These are phyloP conservation scores for Penicillium janthinellum DNA, from an alignment of 2,329 filamentous ascomycete species.

Conservation along the genomic window DNA sequence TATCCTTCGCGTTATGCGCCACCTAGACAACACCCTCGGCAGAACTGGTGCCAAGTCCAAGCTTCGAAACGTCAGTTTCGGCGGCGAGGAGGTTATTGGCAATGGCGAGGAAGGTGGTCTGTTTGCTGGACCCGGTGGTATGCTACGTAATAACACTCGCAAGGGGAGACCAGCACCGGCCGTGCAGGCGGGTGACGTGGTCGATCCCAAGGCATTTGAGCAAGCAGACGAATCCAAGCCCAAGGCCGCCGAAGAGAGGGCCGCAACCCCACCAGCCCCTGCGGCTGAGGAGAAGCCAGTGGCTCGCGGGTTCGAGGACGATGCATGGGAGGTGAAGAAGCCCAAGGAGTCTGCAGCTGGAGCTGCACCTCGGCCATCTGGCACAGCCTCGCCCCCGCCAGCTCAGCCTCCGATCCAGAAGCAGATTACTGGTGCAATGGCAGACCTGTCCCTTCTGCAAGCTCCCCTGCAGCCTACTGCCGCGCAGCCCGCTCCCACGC, in stretches of 20 bases:
- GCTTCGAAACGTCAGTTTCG: constrained; percentile 57
- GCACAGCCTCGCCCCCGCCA: constrained; percentile 39
- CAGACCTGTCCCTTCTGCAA: constrained; percentile 66
- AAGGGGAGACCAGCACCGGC: constrained; percentile 86
- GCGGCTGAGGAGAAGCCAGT: constrained; percentile 53
- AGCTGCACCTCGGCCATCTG: constrained; percentile 27
- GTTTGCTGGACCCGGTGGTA: constrained; percentile 91
- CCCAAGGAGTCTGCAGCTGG: constrained; percentile 59
- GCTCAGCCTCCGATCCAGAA: constrained; percentile 29
- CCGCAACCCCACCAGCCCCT: constrained; percentile 53
- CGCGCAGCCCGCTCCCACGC: constrained; percentile 50
- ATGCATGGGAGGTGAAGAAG: constrained; percentile 96
- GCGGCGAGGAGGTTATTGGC: constrained; percentile 53
- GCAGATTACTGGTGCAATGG: constrained; percentile 68
- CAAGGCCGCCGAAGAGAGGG: constrained; percentile 34
- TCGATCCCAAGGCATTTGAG: constrained; percentile 85
- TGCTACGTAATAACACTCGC: constrained; percentile 88
- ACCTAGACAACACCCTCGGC: constrained; percentile 76
- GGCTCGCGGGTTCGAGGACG: constrained; percentile 80
- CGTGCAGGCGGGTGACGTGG: constrained; percentile 80
- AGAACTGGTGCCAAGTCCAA: constrained; percentile 61
- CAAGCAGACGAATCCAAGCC: constrained; percentile 57
- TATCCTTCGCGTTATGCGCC: constrained; percentile 92
- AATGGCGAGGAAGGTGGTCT: constrained; percentile 71
- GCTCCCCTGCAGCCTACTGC: constrained; percentile 60